These are phyloP conservation scores for Aspergillus taichungensis DNA, from an alignment of 495 filamentous ascomycete genomes.

Conservation along the genomic window DNA sequence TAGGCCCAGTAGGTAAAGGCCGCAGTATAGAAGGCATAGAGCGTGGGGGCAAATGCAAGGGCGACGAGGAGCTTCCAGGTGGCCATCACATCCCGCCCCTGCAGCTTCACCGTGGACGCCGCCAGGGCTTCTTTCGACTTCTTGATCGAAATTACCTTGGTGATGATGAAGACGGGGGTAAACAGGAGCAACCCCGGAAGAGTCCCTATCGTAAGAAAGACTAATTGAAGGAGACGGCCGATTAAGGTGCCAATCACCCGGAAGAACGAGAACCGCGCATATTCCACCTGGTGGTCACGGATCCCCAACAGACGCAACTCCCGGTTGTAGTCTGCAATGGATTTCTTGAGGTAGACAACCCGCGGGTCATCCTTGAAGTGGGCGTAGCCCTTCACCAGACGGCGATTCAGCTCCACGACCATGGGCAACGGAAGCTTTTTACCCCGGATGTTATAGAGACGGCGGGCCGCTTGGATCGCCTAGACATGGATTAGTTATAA, in stretches of 20 bases:
- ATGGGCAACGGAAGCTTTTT: conserved; percentile 91
- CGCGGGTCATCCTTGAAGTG: conserved; percentile 88
- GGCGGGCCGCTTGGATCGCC: conserved; percentile 86
- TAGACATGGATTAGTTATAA: conserved; percentile 28
- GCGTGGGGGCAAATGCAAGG: conserved; percentile 73
- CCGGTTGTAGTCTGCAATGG: conserved; percentile 80
- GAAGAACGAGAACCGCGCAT: conserved; percentile 70
- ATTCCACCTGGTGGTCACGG: conserved; percentile 92
- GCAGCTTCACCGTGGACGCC: conserved; percentile 86
- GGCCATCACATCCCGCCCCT: conserved; percentile 90
- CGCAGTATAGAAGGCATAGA: conserved; percentile 74
- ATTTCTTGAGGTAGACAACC: conserved; percentile 68
- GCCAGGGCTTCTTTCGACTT: conserved; percentile 89
- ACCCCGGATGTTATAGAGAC: conserved; percentile 86
- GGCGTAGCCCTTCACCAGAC: conserved; percentile 84
- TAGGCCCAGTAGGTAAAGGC: conserved; percentile 71
- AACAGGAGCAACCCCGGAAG: conserved; percentile 85
- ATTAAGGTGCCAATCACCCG: conserved; percentile 68
- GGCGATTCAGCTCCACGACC: conserved; percentile 92
- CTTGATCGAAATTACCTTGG: conserved; percentile 79
- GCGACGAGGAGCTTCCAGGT: conserved; percentile 97
- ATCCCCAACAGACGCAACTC: conserved; percentile 78
- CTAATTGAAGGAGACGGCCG: conserved; percentile 70
- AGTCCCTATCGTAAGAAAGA: conserved; percentile 67
- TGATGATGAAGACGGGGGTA: conserved; percentile 79